Evolutionary conservation across 208 protist genomes (phyloP).

Genomic region (Leishmania amazonensis): DNA sequence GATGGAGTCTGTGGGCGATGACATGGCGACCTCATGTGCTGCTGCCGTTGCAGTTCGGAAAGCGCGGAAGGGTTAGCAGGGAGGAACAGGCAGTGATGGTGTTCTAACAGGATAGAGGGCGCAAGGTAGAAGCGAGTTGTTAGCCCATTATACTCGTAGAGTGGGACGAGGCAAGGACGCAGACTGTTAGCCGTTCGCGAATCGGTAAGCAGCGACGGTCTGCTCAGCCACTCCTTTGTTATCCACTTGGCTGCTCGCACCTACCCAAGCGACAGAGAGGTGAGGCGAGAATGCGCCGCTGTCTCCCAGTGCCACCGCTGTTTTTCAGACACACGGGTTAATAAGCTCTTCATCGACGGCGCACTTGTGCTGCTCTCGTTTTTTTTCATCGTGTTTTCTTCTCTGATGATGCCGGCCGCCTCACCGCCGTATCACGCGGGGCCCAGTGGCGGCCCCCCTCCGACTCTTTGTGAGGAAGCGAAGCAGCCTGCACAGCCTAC

Average conservation of each 20-base stretch:
- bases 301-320: neutral
- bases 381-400: neutral
- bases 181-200: neutral
- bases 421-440: neutral
- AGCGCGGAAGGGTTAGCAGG: neutral
- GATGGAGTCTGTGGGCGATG: slow-evolving; percentile 24
- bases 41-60: neutral
- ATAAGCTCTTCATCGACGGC: neutral
- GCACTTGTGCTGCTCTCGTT: neutral
- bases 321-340: neutral
- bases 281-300: neutral
- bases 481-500: neutral
- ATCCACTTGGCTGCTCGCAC: neutral
- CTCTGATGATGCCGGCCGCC: neutral
- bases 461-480: neutral
- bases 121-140: neutral
- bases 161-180: neutral
- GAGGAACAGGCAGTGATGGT: neutral
- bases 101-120: neutral
- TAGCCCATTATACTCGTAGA: neutral
- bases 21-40: slow-evolving; percentile 12
- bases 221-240: neutral
- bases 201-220: neutral
- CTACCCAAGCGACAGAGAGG: neutral
- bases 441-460: neutral